Conservation (phyloP, 2,329 filamentous ascomycete species). For the Graphilbum fragrans region DNA sequence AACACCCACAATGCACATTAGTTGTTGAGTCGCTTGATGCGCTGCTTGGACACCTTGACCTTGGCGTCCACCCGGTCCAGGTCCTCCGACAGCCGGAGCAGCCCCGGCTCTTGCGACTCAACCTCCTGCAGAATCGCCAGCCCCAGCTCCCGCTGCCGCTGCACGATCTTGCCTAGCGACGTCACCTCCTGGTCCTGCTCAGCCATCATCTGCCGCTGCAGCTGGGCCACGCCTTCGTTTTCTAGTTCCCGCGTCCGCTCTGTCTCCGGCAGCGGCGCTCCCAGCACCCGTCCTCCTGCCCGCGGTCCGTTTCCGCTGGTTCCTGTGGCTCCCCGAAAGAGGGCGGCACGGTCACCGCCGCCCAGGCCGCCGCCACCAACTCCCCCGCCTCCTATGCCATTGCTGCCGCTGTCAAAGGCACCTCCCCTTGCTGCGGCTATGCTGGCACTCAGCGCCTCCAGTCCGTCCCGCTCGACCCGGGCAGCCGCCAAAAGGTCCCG, state of each 20-base stretch:
- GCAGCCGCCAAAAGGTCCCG: constrained; percentile 59
- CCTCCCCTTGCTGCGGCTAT: constrained; percentile 22
- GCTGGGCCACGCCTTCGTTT: constrained; percentile 59
- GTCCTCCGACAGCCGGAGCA: constrained; percentile 55
- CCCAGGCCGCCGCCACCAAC: constrained; percentile 8
- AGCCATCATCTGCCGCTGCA: constrained; percentile 62
- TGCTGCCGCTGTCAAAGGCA: constrained; percentile 26
- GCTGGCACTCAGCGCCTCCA: constrained; percentile 60
- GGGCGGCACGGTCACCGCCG: constrained; percentile 31
- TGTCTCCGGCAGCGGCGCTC: constrained; percentile 61
- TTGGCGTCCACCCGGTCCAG: constrained; percentile 54
- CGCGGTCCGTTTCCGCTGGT: constrained; percentile 1
- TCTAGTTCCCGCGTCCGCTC: constrained; percentile 65
- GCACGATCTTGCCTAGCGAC: constrained; percentile 54
- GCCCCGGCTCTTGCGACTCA: constrained; percentile 56
- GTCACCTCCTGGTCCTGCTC: constrained; percentile 66
- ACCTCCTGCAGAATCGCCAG: constrained; percentile 65
- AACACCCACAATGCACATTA: background rate
- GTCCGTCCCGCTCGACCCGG: constrained; percentile 60
- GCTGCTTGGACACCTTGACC: constrained; percentile 61
- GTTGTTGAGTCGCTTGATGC: constrained; percentile 47
- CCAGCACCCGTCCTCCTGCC: constrained; percentile 53
- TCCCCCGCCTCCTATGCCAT: constrained; percentile 22
- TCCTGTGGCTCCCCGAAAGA: constrained; percentile 31
- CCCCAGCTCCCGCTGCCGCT: constrained; percentile 66